phyloP scores from a whole-genome alignment of 352 stramenopile genomes.

The Elongisporangium prolatum region DNA sequence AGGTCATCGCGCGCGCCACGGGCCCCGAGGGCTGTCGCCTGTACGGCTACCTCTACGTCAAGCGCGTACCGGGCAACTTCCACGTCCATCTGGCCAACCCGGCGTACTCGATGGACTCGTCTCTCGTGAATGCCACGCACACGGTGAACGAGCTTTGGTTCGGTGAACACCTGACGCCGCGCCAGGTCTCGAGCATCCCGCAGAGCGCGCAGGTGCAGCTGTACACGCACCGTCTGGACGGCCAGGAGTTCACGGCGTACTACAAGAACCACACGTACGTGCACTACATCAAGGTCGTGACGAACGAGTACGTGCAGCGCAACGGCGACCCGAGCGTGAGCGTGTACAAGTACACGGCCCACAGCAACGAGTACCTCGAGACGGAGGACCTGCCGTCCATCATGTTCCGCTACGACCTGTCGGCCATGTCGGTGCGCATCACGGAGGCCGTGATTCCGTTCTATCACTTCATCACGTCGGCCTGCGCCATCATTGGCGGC shows the following conservation, averaged over 20 bases:
- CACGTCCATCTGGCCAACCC: slow-evolving; percentile 98
- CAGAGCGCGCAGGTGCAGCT: slow-evolving; percentile 86
- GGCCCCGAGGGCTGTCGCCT: slow-evolving; percentile 76
- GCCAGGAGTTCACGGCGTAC: slow-evolving; percentile 85
- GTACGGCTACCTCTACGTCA: slow-evolving; percentile 78
- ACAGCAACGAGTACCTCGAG: slow-evolving; percentile 87
- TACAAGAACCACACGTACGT: slow-evolving; percentile 96
- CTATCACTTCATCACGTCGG: slow-evolving; percentile 95
- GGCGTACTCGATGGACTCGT: slow-evolving; percentile 85
- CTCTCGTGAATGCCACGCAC: slow-evolving; percentile 93
- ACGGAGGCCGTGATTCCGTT: slow-evolving; percentile 89
- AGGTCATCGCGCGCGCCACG: slow-evolving; percentile 50
- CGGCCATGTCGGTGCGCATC: slow-evolving; percentile 93
- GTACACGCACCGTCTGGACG: slow-evolving; percentile 93
- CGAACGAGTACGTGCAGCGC: slow-evolving; percentile 85
- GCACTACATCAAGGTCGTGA: slow-evolving; percentile 99
- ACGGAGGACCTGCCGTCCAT: slow-evolving; percentile 81
- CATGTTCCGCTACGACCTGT: slow-evolving; percentile 91
- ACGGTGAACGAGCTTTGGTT: slow-evolving; percentile 96
- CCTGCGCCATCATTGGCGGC: slow-evolving; percentile 94
- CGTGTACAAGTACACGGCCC: slow-evolving; percentile 89
- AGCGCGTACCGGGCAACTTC: slow-evolving; percentile 97
- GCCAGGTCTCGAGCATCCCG: slow-evolving; percentile 72
- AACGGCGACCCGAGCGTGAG: slow-evolving; percentile 42
- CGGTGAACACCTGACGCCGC: slow-evolving; percentile 66